Conservation (phyloP, 805 yeast species). For the Suhomyces faveliae region DNA sequence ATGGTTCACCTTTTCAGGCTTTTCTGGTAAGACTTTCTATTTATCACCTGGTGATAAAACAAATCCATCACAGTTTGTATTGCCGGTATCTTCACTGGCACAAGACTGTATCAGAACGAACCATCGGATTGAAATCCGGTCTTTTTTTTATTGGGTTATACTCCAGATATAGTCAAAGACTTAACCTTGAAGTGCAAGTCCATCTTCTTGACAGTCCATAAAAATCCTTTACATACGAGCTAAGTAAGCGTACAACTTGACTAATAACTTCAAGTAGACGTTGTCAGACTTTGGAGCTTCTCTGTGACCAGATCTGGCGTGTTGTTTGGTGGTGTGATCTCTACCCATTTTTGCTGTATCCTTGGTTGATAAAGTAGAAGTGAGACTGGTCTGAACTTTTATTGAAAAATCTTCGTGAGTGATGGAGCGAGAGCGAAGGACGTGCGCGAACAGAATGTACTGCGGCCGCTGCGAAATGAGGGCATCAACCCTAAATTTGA, state of each 20-base stretch:
- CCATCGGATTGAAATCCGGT: conserved; percentile 1
- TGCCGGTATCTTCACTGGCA: conserved; percentile 13
- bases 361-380: conserved; percentile 3
- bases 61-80: neutral
- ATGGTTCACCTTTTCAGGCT: conserved; percentile 8
- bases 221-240: conserved; percentile 78
- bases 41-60: neutral
- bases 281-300: conserved; percentile 99
- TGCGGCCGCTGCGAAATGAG: neutral
- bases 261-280: conserved; percentile 97
- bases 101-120: neutral
- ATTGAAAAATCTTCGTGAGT: conserved; percentile 3
- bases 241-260: conserved; percentile 97
- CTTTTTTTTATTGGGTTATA: conserved; percentile 4
- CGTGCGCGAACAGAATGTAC: neutral
- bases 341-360: conserved; percentile 70
- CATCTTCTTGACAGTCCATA: conserved; percentile 7
- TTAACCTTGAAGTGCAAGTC: conserved; percentile 2
- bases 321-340: conserved; percentile 96
- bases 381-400: conserved; percentile 1
- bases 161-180: neutral
- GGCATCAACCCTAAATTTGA: neutral
- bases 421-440: neutral
- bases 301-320: conserved; percentile 94
- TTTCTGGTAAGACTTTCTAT: neutral